A percentile compares a stretch with the other conserved stretches of the same genome.
These are phyloP conservation scores for Verticillium tricorpus DNA, from an alignment of 2,329 filamentous ascomycete species.

Conservation along the genomic window DNA sequence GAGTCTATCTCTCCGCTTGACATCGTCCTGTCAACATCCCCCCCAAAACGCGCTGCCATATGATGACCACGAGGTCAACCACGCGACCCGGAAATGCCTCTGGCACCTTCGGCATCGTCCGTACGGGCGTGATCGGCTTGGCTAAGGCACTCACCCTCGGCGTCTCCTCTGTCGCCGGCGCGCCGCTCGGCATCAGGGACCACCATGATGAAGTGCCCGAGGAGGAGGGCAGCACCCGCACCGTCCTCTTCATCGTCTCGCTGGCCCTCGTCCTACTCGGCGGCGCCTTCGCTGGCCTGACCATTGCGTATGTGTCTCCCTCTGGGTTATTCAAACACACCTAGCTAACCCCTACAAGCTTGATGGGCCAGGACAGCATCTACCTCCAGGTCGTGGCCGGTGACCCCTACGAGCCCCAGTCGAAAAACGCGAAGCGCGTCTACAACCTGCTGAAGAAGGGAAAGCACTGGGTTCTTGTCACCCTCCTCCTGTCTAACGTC, in stretches of 20 bases:
- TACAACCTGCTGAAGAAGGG: conserved; percentile 75
- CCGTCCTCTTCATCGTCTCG: conserved; percentile 77
- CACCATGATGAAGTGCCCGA: conserved; percentile 44
- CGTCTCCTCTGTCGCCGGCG: conserved; percentile 43
- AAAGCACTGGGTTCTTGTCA: conserved; percentile 98
- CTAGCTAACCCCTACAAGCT: conserved; percentile 25
- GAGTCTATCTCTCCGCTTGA: not conserved
- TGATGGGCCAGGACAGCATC: conserved; percentile 82
- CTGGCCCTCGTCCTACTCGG: conserved; percentile 78
- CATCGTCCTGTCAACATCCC: not conserved
- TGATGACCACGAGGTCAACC: conserved; percentile 1
- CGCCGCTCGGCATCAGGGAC: conserved; percentile 31
- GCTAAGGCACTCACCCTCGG: conserved; percentile 46
- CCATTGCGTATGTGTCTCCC: conserved; percentile 64
- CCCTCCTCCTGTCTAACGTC: conserved; percentile 88
- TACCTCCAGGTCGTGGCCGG: conserved; percentile 92
- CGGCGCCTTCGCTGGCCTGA: conserved; percentile 91
- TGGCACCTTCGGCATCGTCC: conserved; percentile 33
- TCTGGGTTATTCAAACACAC: not conserved
- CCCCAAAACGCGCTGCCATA: not conserved
- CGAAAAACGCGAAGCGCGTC: conserved; percentile 78
- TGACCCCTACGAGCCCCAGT: conserved; percentile 79
- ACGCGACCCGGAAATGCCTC: conserved; percentile 11
- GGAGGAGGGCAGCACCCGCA: conserved; percentile 60
- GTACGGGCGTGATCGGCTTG: conserved; percentile 47